Base-by-base conservation (phyloP, 805 yeast species). In the Ogataea nitratoaversa region DNA sequence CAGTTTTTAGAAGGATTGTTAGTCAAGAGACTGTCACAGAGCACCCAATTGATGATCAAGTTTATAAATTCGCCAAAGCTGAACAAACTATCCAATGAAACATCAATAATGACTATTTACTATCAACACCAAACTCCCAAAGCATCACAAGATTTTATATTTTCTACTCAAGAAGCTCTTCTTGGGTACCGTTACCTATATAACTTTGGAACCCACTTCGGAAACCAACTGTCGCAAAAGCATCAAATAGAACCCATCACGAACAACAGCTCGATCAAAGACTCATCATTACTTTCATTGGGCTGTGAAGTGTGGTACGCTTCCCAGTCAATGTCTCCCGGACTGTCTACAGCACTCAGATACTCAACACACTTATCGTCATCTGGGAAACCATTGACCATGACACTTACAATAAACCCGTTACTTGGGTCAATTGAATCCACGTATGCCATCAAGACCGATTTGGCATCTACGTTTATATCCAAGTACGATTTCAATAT, bases 221-320 rank as follows among this genome's bases (percentile, higher is more conserved):
- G 6, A 33, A 13, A 23, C 7, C 25, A 25, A 13, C 29, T 12
- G 14, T 14, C 11, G 14, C 29, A 25, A 14, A 6, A 25, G 14
- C 29, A 25, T 12, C 29, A 34, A 24, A 13, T 36, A 3, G 39
- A 39, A 11, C n/a, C n/a, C n/a, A n/a, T n/a, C n/a, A n/a, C n/a
- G n/a, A n/a, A 30, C 38, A 9, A 34, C 23, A 19, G 32, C 8
- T 30, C 27, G 1, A 32, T 41, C 1, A 33, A 35, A 16, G 54
- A 57, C 24, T 44, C 62, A 6, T 57, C 65, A 43, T 80, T 93
- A 8, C 12, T 78, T 78, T 32, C 72, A 79, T 50, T 86, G 0
- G 99, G 99, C 1, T 76, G 84, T 8, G 99, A 93, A 63, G 48
- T 88, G 4, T 93, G 96, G 91, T 84, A 84, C 50, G 95, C 95